Conservation (phyloP, 768 basidiomycete species). For the Rhodosporidiobolus odoratus region DNA sequence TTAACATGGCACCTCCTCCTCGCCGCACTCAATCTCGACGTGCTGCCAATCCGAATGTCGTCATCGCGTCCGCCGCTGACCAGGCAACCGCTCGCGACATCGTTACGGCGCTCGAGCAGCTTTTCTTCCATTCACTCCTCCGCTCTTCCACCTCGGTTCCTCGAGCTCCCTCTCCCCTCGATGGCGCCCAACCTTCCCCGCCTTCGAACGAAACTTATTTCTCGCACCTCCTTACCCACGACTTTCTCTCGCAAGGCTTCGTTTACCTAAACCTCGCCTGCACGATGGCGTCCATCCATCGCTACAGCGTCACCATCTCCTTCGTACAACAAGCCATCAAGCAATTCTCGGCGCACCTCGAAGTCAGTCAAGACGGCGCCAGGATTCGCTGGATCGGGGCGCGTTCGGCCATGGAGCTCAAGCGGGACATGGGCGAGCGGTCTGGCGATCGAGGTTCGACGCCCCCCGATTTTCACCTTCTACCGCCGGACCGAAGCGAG, state of each 20-base stretch:
- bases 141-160: background rate
- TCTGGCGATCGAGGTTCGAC: background rate
- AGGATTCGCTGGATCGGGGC: constrained; percentile 28
- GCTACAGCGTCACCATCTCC: constrained; percentile 28
- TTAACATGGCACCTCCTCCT: background rate
- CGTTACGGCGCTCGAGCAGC: constrained; percentile 22
- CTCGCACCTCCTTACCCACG: constrained; percentile 33
- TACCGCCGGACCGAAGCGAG: no score
- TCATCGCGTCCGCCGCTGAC: background rate
- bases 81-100: constrained; percentile 12
- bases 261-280: constrained; percentile 37
- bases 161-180: background rate
- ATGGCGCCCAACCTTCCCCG: background rate
- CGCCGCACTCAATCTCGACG: background rate
- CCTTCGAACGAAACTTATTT: constrained; percentile 33
- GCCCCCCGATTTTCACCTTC: background rate
- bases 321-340: constrained; percentile 32
- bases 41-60: background rate
- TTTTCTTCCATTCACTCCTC: constrained; percentile 29
- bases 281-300: constrained; percentile 31
- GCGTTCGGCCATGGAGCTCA: background rate
- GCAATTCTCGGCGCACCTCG: constrained; percentile 24
- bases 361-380: constrained; percentile 23
- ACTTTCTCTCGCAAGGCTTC: constrained; percentile 31
- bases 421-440: background rate